Evolutionary conservation across 148 eudicot genomes (phyloP).

Genomic region (Vaccinium darrowii): DNA sequence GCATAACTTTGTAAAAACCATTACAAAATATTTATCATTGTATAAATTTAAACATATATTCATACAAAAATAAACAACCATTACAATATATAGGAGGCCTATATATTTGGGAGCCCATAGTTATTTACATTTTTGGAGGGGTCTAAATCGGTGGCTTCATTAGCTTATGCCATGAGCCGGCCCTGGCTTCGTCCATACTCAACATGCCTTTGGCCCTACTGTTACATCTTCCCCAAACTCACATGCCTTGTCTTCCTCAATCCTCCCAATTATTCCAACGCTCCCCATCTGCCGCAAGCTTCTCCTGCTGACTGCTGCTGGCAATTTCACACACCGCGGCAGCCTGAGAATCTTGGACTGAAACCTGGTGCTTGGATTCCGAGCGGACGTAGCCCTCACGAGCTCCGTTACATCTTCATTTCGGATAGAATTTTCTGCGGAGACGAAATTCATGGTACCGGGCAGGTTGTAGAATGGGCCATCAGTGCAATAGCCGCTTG

Average conservation of each 20-base stretch:
- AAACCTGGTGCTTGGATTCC: neutral
- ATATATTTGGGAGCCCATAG: too few species aligned
- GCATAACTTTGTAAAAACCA: too few species aligned
- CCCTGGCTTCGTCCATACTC: too few species aligned
- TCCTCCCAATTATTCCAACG: constrained; percentile 30
- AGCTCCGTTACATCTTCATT: constrained; percentile 7
- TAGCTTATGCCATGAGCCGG: too few species aligned
- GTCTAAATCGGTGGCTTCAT: too few species aligned
- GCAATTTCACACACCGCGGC: neutral
- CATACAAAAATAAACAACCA: too few species aligned
- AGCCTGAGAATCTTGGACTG: constrained; percentile 18
- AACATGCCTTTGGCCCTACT: neutral
- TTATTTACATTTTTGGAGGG: too few species aligned
- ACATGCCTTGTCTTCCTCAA: constrained; percentile 32
- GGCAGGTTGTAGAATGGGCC: constrained; percentile 17
- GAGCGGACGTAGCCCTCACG: neutral
- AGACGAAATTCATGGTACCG: constrained; percentile 25
- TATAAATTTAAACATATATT: too few species aligned
- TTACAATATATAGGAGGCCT: too few species aligned
- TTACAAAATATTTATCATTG: too few species aligned
- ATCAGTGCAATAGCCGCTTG: constrained; percentile 14
- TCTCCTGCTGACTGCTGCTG: neutral
- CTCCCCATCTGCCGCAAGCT: constrained; percentile 15
- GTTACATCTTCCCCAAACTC: constrained; percentile 21
- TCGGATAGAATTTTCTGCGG: constrained; percentile 1